A percentile compares a stretch with the other conserved stretches of the same genome.
Evolutionary conservation across 768 basidiomycete genomes (phyloP).

Genomic region (Xanthoconium purpureum): DNA sequence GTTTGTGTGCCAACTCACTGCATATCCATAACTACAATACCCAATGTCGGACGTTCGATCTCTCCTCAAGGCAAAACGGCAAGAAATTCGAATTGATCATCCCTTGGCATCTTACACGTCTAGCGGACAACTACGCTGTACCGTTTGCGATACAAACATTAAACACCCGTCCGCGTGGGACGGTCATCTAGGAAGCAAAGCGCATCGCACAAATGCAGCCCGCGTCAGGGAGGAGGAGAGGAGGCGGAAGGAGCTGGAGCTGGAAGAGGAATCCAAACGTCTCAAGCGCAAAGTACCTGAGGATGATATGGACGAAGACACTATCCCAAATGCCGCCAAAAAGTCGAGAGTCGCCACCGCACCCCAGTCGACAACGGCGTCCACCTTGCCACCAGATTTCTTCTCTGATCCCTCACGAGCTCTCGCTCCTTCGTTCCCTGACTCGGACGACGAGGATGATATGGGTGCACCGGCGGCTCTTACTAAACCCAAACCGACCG

Average conservation of each 20-base stretch:
- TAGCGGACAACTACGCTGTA: slow-evolving; percentile 66
- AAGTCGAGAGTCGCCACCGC: slow-evolving; percentile 27
- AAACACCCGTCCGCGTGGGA: slow-evolving; percentile 86
- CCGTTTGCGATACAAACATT: slow-evolving; percentile 56
- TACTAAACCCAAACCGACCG: neutral
- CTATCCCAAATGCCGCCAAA: slow-evolving; percentile 22
- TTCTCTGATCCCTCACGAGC: slow-evolving; percentile 73
- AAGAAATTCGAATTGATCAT: slow-evolving; percentile 69
- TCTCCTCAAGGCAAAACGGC: slow-evolving; percentile 78
- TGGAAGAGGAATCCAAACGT: slow-evolving; percentile 35
- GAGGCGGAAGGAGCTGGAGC: slow-evolving; percentile 35
- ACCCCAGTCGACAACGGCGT: slow-evolving; percentile 10
- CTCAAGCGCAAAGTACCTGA: slow-evolving; percentile 34
- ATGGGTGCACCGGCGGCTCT: slow-evolving; percentile 13
- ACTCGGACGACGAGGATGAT: slow-evolving; percentile 44
- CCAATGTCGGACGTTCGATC: slow-evolving; percentile 78
- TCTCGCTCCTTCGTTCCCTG: slow-evolving; percentile 35
- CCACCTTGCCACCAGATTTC: slow-evolving; percentile 62
- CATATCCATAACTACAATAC: too few species aligned
- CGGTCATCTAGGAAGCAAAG: slow-evolving; percentile 80
- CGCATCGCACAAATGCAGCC: slow-evolving; percentile 64
- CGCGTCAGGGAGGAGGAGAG: slow-evolving; percentile 57
- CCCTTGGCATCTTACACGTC: slow-evolving; percentile 68
- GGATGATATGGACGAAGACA: slow-evolving; percentile 25
- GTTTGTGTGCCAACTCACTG: too few species aligned